Evolutionary conservation across 2,329 filamentous ascomycete genomes (phyloP), one percentile per base, ranked within the genome.

Genomic region (Metarhizium brunneum): DNA sequence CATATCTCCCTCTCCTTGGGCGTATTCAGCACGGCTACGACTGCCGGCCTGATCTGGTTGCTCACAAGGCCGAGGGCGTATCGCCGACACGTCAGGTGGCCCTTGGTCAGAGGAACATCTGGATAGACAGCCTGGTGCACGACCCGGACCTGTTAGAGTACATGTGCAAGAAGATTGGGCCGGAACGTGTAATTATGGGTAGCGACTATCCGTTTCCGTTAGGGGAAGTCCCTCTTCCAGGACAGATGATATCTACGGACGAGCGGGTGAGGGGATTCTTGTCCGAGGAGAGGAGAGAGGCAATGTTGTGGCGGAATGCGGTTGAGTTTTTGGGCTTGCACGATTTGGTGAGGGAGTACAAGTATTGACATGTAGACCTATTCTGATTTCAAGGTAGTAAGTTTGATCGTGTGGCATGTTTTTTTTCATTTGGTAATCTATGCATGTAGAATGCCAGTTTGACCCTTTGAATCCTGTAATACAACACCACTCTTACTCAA

Each of bases 61-160:
- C 40, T 43, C 16, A 43, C 40, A 43, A 43, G 40, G 18, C 40
- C 6, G 40, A 43, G 16, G 40, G 40, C n/a, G 40, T 43, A 29
- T 29, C 47, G n/a, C 47, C 47, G 2, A 48, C 47, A 6, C 1
- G 13, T 16, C 47, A 48, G 47, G 18, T 32, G 13, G 20, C 29
- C 3, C 7, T 14, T 13, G 13, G 7, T 3, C 20, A 48, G 20
- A 20, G 29, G n/a, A 48, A 48, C 16, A 48, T 50, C 25, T 50
- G 48, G 48, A 32, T 50, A 50, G 48, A 50, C 35, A 50, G 48
- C 30, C 35, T 50, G 29, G 48, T 51, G n/a, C 49, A 51, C 29
- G 49, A 40, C 18, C 48, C 48, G 16, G 48, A 50, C 29, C 48
- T 50, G 48, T n/a, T 50, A 14, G 48, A 35, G 25, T 50, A 50